Evolutionary conservation across 139 green algal genomes (phyloP), one percentile per base, ranked within the genome.

Genomic region (Chlamydomonas sp.): DNA sequence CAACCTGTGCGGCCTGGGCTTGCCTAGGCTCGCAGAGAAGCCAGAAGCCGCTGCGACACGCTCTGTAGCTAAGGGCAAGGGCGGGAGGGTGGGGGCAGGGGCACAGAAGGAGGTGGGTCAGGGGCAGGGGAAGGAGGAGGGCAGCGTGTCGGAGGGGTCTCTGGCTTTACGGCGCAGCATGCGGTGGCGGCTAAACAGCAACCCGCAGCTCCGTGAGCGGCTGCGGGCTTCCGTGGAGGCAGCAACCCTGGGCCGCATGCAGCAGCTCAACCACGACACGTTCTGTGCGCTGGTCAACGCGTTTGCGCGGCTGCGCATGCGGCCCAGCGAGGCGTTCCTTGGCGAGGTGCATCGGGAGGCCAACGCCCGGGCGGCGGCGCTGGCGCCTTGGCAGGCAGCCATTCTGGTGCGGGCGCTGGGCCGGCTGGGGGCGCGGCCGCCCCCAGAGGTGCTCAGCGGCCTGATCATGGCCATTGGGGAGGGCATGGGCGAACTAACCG

Each of bases 221-320:
- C 15, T 86, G 18, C 20, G 14, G 31, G 62, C 31, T 18, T 1
- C 71, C 17, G 14, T 76, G 5, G 71, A 84, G 75, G 62, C 58
- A 1, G 6, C 60, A 15, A 62, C 63, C 5, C 62, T 63, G 62
- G 85, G 49, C 5, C 60, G 12, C 31, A 67, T 89, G 76, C 4
- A 57, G 1, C 18, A 63, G 58, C 78, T 89, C 12, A 77, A n/a
- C 31, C 12, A 8, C 8, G 62, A 64, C 8, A 59, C 67, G 63
- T 66, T 89, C 49, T 66, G 16, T n/a, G 31, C 69, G 7, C 58
- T 89, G 85, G 63, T 83, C 15, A 1, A 49, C 57, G 61, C 12
- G 58, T 3, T 89, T 9, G 62, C 49, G 16, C 85, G 69, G n/a
- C 61, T 89, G 77, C 57, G 67, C 7, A 57, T 84, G 69, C 8